Evolutionary conservation across 305 asterid genomes (phyloP).

Genomic region (Fraxinus latifolia): DNA sequence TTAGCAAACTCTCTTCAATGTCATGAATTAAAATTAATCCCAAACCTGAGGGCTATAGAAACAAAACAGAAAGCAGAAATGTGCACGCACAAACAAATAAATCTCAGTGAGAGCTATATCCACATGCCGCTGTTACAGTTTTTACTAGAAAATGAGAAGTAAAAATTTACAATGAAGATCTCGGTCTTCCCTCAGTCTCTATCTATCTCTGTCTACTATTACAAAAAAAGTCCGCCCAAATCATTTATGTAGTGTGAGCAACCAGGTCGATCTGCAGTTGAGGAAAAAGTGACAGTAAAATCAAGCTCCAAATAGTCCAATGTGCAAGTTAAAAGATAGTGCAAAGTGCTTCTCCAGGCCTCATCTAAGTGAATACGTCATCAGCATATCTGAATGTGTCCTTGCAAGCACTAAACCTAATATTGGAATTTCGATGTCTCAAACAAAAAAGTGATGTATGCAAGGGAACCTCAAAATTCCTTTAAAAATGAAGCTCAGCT

Average conservation of each 20-base stretch:
- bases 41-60: neutral
- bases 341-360: neutral
- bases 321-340: neutral
- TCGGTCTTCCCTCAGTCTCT: neutral
- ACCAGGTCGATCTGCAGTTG: neutral
- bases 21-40: neutral
- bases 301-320: neutral
- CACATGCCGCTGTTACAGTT: neutral
- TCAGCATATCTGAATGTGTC: neutral
- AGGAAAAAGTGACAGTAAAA: neutral
- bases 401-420: neutral
- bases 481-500: neutral
- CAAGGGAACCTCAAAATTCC: neutral
- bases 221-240: neutral
- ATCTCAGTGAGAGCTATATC: neutral
- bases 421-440: neutral
- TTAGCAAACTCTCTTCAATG: neutral
- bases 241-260: neutral
- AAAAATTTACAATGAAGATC: neutral
- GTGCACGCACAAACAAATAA: neutral
- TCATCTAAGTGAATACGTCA: neutral
- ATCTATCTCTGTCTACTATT: neutral
- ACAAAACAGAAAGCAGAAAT: neutral
- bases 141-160: neutral
- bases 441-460: neutral